phyloP scores from a whole-genome alignment of 306 rosid genomes.

The Dalbergia cultrata region DNA sequence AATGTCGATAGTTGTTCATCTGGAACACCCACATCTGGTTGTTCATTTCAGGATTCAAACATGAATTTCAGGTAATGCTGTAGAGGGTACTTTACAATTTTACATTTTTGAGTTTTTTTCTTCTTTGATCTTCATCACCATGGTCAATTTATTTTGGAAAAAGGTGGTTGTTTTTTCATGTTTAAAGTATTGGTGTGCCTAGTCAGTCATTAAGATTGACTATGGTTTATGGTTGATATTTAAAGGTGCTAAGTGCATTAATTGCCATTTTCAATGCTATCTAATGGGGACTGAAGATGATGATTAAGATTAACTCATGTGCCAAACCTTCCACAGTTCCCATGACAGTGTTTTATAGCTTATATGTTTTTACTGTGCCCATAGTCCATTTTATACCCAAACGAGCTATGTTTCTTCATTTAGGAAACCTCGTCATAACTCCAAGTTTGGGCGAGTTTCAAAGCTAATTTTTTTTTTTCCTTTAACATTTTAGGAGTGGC shows the following conservation, averaged over 20 bases:
- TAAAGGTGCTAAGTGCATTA: background rate
- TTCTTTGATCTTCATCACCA: background rate
- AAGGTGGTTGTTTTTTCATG: slow-evolving; percentile 25
- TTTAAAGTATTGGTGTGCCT: background rate
- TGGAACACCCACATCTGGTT: slow-evolving; percentile 56
- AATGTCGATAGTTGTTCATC: slow-evolving; percentile 48
- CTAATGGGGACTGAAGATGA: background rate
- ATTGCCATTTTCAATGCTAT: slow-evolving; percentile 20
- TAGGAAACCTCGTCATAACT: slow-evolving; percentile 26
- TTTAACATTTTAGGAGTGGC: background rate
- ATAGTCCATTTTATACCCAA: slow-evolving; percentile 6
- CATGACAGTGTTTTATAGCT: slow-evolving; percentile 7
- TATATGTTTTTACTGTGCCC: slow-evolving; percentile 1
- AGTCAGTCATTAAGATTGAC: slow-evolving; percentile 25
- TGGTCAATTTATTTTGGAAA: slow-evolving; percentile 15
- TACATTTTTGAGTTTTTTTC: background rate
- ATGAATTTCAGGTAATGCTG: slow-evolving; percentile 57
- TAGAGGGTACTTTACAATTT: slow-evolving; percentile 28
- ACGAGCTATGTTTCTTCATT: slow-evolving; percentile 3
- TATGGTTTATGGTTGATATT: background rate
- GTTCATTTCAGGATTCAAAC: slow-evolving; percentile 56
- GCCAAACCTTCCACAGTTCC: background rate
- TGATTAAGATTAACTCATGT: background rate
- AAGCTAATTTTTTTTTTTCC: background rate
- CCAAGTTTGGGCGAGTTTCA: background rate